Conservation (phyloP, 2,329 filamentous ascomycete species). For the Cercospora beticola region DNA sequence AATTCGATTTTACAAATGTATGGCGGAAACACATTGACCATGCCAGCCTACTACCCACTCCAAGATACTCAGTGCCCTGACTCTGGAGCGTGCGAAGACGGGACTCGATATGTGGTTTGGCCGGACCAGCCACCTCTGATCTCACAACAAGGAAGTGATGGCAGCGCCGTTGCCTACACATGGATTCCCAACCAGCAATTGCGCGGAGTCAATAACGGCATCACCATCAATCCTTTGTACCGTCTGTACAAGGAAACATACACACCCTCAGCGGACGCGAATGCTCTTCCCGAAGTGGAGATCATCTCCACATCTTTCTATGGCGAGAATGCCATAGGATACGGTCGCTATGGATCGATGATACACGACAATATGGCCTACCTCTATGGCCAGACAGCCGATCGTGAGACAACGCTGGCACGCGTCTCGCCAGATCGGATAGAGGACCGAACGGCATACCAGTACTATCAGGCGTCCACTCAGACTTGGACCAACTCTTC, state of each 20-base stretch:
- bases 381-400: constrained; percentile 27
- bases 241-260: constrained; percentile 26
- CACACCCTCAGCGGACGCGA: constrained; percentile 4
- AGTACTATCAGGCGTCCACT: constrained; percentile 23
- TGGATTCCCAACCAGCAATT: constrained; percentile 26
- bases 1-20: constrained; percentile 28
- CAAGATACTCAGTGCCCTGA: constrained; percentile 24
- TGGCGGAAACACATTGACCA: constrained; percentile 14
- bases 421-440: constrained; percentile 21
- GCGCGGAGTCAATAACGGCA: constrained; percentile 15
- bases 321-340: constrained; percentile 21
- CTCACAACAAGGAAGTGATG: constrained; percentile 8
- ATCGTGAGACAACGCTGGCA: constrained; percentile 22
- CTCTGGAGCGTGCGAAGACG: constrained; percentile 25
- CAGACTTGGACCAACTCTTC: constrained; percentile 22
- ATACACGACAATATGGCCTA: constrained; percentile 23
- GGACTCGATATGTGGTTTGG: constrained; percentile 29
- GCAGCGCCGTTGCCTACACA: constrained; percentile 24
- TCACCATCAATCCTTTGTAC: constrained; percentile 18
- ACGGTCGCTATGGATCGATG: constrained; percentile 28
- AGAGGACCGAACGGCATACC: constrained; percentile 27
- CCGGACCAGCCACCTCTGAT: constrained; percentile 27
- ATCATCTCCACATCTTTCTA: constrained; percentile 25
- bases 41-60: constrained; percentile 24
- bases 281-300: constrained; percentile 22